Evolutionary conservation across 2,329 filamentous ascomycete genomes (phyloP), one percentile per base, ranked within the genome.

Genomic region (Neobulgaria alba): DNA sequence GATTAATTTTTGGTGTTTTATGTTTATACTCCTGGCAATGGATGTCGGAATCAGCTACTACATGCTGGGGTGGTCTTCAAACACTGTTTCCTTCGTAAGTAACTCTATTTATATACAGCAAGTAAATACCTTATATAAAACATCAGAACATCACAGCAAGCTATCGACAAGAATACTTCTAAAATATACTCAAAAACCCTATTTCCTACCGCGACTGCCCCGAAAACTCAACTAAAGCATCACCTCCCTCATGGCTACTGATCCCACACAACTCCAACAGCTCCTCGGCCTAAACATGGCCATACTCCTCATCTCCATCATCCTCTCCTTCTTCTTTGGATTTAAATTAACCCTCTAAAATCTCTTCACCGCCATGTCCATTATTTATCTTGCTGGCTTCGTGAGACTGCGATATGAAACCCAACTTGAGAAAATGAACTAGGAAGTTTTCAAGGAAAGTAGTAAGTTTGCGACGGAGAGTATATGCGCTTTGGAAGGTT

Each of bases 311-410:
- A 73, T 79, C 15, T 76, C 79, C 7, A 61, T 85, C 10, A 65
- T 71, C 33, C 81, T 89, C 38, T 71, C 80, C 1, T 87, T 85
- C 52, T 66, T 71, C 3, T 86, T 82, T 56, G 80, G 81, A 1
- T 89, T 85, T 84, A 89, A 87, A 57, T 67, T 90, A 7, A 76
- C 79, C 0, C 63, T 87, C 0, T 77, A 89, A 0, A 71, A 75
- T 0, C 64, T 78, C 8, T 82, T 77, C 50, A 75, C 82, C 1
- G 64, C 67, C 0, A 57, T 75, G 40, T 73, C 73, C 1, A 58
- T 70, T 5, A 66, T 74, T 3, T 60, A 75, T 5, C 48, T 59
- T 3, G 67, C 45, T 12, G 46, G 49, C 16, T 75, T 67, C 45
- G 59, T 68, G 46, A 65, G 73, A 10, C 61, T 77, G 32, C 62